Evolutionary conservation across 1,284 basidiomycete species (phyloP), one percentile per base, ranked within the genome.

Genomic region (Microbotryomycetes sp.): DNA sequence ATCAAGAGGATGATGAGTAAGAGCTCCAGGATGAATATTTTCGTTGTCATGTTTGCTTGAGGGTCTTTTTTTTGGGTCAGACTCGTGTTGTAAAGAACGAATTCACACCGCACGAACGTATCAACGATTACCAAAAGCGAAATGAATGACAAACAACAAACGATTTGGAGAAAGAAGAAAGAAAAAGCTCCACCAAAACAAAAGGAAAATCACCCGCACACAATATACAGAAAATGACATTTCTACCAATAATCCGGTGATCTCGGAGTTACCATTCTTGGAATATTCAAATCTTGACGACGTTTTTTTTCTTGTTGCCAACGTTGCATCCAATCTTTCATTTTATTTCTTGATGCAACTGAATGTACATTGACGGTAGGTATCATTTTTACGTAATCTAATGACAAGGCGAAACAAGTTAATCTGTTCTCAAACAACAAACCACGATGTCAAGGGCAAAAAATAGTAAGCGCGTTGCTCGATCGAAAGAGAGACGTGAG

Each of bases 351-450:
- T 19, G 69, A 88, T 23, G 74, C 78, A 72, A 88, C 85, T 66
- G 81, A 92, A 19, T 88, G 89, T 0, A 97, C 87, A 71, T 97
- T 97, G 49, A 97, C 93, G 0, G 94, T 97, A 4, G 94, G 89
- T 68, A 97, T 93, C 81, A 97, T 93, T 71, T 81, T 86, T 7
- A 73, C 82, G 86, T 84, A 94, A 72, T 83, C 80, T 32, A 90
- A 79, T 14, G 86, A 88, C 73, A 97, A 80, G 4, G 91, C 90
- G 73, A 97, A 97, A 72, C 88, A 96, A 25, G 89, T 97, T 71
- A 61, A 53, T 48, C 57, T 56, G 59, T 1, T 22, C n/a, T n/a
- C n/a, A n/a, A n/a, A n/a, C n/a, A n/a, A n/a, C n/a, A n/a, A n/a
- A n/a, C n/a, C 9, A 42, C 36, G 36, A 9, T 12, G 36, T 42